Evolutionary conservation across 371 early-diverging fungal species (phyloP), one percentile per base, ranked within the genome.

Genomic region (Entomophthora muscae): DNA sequence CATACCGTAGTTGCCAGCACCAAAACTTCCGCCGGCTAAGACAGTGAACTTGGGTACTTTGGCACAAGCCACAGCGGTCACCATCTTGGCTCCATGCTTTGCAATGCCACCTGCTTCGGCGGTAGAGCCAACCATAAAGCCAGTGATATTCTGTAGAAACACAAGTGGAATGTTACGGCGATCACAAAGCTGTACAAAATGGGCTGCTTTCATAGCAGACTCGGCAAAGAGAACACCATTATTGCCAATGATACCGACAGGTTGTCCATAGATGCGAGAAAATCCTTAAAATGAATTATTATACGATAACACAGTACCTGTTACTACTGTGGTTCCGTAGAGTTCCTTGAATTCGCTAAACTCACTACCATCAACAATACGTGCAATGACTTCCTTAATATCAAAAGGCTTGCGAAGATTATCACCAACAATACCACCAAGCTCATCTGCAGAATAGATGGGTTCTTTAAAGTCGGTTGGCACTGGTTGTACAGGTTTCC

Each of bases 1-100:
- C 98, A 96, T 97, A 64, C 98, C 98, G 70, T 97, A 96, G 79
- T 97, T 97, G 69, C 95, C 93, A 42, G 90, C 90, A 68, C 90
- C 89, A 65, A 91, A 95, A 69, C 88, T 89, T 57, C 90, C 93
- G 65, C 95, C 96, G n/a, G 89, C 81, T 32, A 93, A 76, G 2
- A 95, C 82, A 3, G 98, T 93, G 65, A 97, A 87, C 75, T 97
- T 96, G 63, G 98, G 98, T 22, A 97, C 96, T 61, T 84, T 79
- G 32, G 95, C 93, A 67, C 91, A 91, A 0, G 95, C 86, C 1
- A 97, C 98, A 7, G 98, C 95, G 7, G 90, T 94, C 1, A 97
- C 98, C 74, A 97, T 80, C 72, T 97, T 97, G 67, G 96, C 95
- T 29, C 98, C 98, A 69, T 97, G 92, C 76, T 95, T 95, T 61